phyloP scores from a whole-genome alignment of 768 basidiomycete genomes.

The Ephemerocybe angulata region DNA sequence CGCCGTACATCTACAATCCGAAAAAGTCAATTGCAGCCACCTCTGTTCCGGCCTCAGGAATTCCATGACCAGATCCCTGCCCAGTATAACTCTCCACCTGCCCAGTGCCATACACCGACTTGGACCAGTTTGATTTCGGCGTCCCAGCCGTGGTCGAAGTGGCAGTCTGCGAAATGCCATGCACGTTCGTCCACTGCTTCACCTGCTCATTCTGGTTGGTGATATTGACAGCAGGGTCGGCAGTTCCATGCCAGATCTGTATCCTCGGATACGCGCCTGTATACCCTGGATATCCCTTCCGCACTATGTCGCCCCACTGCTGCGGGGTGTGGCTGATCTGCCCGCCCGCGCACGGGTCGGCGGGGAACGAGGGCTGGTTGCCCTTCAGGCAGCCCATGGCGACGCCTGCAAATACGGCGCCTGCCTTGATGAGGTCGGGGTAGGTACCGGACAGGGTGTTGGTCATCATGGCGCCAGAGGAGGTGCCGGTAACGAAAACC shows the following conservation, averaged over 20 bases:
- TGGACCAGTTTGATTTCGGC: constrained; percentile 44
- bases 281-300: constrained; percentile 48
- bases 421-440: constrained; percentile 51
- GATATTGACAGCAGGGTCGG: constrained; percentile 47
- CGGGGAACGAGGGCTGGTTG: constrained; percentile 35
- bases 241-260: constrained; percentile 56
- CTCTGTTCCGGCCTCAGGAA: constrained; percentile 28
- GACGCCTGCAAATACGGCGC: constrained; percentile 48
- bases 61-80: constrained; percentile 48
- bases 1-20: neutral
- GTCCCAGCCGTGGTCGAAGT: constrained; percentile 34
- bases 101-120: constrained; percentile 43
- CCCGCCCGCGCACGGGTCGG: constrained; percentile 43
- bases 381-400: constrained; percentile 53
- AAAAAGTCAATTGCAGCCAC: neutral
- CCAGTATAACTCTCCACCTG: constrained; percentile 46
- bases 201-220: constrained; percentile 52
- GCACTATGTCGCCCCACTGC: constrained; percentile 48
- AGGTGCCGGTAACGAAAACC: constrained; percentile 52
- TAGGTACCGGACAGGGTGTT: constrained; percentile 53
- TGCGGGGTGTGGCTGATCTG: constrained; percentile 39
- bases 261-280: constrained; percentile 52
- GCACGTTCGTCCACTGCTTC: constrained; percentile 57
- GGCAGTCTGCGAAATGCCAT: constrained; percentile 42
- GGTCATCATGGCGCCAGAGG: constrained; percentile 60